These are phyloP conservation scores for Botrytis tulipae DNA, from an alignment of 2,329 filamentous ascomycete species.

Conservation along the genomic window DNA sequence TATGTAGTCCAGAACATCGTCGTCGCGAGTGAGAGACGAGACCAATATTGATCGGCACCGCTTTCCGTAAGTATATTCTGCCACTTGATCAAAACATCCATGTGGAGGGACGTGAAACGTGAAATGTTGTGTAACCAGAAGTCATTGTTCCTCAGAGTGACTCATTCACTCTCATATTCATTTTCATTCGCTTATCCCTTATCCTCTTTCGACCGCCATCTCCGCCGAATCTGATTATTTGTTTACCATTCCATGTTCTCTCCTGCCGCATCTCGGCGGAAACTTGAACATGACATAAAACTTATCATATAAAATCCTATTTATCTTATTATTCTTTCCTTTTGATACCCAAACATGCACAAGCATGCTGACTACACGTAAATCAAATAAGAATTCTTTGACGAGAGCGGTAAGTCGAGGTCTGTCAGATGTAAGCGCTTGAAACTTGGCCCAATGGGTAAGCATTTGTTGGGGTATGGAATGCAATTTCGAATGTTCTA, in stretches of 20 bases:
- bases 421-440: background rate
- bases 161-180: background rate
- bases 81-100: background rate
- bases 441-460: background rate
- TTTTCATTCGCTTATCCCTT: background rate
- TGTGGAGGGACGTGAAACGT: background rate
- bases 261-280: background rate
- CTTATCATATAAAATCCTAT: background rate
- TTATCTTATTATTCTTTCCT: background rate
- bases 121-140: background rate
- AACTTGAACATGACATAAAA: background rate
- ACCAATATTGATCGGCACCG: background rate
- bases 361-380: background rate
- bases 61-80: background rate
- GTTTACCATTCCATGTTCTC: background rate
- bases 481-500: background rate
- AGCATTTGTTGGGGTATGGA: background rate
- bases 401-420: background rate
- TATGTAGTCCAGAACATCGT: background rate
- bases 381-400: background rate
- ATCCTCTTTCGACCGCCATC: background rate
- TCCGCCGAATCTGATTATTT: background rate
- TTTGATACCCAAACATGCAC: background rate
- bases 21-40: background rate
- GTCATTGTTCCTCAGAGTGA: background rate